Evolutionary conservation across 257 asterid species (phyloP), one percentile per base, ranked within the genome.

Genomic region (Solanum okadae): DNA sequence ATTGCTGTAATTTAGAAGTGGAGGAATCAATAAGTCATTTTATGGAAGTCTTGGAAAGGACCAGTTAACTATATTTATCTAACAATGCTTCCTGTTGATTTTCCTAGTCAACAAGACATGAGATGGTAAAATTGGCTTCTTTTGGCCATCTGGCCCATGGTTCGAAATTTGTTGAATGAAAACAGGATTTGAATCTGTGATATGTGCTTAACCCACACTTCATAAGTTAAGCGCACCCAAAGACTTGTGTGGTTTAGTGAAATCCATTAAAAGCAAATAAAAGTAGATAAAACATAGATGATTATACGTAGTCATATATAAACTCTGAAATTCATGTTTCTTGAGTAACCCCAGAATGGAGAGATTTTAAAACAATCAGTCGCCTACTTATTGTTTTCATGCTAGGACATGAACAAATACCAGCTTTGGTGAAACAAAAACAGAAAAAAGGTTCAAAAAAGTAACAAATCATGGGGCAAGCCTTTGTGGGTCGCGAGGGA

Each of bases 401-500:
- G 84, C 84, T n/a, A 77, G 84, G 46, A 14, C n/a, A n/a, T n/a
- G 23, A 77, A 38, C 13, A 76, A 8, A 38, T 11, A 76, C 83
- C 83, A 76, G 20, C 31, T 23, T 27, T 1, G 25, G 2, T 77
- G 61, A 77, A 77, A 77, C 16, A 13, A 40, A n/a, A 40, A 40
- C 10, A 77, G 84, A 37, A 76, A 35, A 11, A 34, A 72, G 49
- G 49, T 20, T 20, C 4, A 11, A 20, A 37, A 37, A 76, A 22
- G 27, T 13, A n/a, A 8, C 31, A 29, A 10, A 73, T 92, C 92
- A 96, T 4, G 99, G 99, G 2, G 92, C 88, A 34, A 96, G 82
- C 92, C 98, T 93, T 82, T 93, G 96, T 0, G 98, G 98, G 76
- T 96, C 99, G 1, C 99, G 98, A 29, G 99, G 99, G 93, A 93